Conservation (phyloP, 2,329 filamentous ascomycete species). For the Fusarium abutilonis region DNA sequence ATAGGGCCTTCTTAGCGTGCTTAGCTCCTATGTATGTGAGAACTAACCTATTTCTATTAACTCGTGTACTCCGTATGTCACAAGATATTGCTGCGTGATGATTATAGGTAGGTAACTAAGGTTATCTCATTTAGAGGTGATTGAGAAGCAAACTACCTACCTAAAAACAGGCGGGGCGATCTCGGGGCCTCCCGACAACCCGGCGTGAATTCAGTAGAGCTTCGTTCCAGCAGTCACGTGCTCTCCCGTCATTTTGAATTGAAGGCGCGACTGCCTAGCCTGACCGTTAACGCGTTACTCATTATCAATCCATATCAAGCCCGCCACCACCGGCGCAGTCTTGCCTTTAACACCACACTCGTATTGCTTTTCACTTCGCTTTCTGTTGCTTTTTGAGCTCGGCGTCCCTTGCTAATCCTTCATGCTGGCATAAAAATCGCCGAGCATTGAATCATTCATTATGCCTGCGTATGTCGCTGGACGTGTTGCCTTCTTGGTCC, state of each 20-base stretch:
- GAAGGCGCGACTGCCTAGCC: constrained; percentile 39
- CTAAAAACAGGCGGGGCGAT: constrained; percentile 23
- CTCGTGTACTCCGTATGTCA: background rate
- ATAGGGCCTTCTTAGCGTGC: too few species aligned
- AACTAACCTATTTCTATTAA: background rate
- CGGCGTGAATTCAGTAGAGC: constrained; percentile 6
- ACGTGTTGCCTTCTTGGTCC: constrained; percentile 17
- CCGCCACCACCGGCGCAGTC: constrained; percentile 19
- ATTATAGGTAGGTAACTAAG: background rate
- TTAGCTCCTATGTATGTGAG: background rate
- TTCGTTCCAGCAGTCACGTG: constrained; percentile 41
- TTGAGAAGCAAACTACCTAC: background rate
- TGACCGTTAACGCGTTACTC: constrained; percentile 37
- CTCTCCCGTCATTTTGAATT: constrained; percentile 43
- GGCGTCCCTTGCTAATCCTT: constrained; percentile 13
- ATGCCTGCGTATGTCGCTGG: constrained; percentile 58
- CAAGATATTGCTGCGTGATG: constrained; percentile 4
- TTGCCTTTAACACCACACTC: background rate
- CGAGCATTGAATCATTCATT: constrained; percentile 31
- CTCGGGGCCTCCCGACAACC: constrained; percentile 24
- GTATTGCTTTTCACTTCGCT: background rate
- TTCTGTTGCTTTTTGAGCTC: background rate
- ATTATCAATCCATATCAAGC: constrained; percentile 27
- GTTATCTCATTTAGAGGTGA: background rate
- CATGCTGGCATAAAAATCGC: constrained; percentile 41